Conservation (phyloP, 2,329 filamentous ascomycete genomes). For the Ilyonectria mors-panacis region DNA sequence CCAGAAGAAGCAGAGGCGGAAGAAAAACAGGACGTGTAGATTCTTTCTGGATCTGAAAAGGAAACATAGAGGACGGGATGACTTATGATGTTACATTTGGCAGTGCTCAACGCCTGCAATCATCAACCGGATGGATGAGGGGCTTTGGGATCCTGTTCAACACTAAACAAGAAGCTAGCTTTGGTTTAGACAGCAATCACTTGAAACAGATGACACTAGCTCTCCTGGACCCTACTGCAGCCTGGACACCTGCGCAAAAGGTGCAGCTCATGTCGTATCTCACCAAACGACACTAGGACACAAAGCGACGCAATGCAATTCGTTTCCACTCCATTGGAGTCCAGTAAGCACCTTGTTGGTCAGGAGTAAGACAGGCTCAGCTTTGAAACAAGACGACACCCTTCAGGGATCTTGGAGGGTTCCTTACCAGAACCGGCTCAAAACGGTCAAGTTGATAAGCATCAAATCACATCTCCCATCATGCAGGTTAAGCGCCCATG, state of each 20-base stretch:
- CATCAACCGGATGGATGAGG: background rate
- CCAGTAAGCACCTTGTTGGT: background rate
- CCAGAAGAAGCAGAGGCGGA: slow-evolving; percentile 33
- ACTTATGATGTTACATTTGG: background rate
- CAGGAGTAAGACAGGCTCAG: background rate
- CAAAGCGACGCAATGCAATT: too few species aligned
- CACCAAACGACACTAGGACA: background rate
- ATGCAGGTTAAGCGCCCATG: slow-evolving; percentile 5
- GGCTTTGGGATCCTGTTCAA: slow-evolving; percentile 25
- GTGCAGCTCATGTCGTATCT: background rate
- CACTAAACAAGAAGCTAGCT: slow-evolving; percentile 18
- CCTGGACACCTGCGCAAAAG: background rate
- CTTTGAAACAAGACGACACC: background rate
- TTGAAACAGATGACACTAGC: slow-evolving; percentile 7
- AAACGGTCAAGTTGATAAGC: too few species aligned
- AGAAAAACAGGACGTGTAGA: slow-evolving; percentile 5
- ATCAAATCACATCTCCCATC: background rate
- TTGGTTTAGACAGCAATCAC: slow-evolving; percentile 11
- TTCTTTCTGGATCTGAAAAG: background rate
- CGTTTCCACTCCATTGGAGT: background rate
- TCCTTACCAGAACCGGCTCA: background rate
- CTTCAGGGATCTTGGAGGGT: background rate
- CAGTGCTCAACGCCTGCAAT: slow-evolving; percentile 27
- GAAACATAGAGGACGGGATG: background rate
- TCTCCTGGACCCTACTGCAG: background rate